Base-by-base conservation (phyloP, 2,329 filamentous ascomycete genomes). In the Fusarium virguliforme region DNA sequence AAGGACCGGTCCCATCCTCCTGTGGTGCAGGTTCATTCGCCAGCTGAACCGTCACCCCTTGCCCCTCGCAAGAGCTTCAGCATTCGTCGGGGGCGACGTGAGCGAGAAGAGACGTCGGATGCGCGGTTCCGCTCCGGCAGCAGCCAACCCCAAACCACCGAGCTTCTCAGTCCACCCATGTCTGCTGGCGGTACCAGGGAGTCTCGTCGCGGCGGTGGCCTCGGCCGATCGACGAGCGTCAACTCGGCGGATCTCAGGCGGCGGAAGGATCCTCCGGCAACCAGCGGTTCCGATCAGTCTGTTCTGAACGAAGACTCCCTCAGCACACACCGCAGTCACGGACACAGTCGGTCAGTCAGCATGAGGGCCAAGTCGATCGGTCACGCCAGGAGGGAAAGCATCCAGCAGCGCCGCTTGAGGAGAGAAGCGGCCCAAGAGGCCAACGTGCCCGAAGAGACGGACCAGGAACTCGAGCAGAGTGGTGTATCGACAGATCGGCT, bases 381-480 rank as follows among this genome's bases (percentile, higher is more conserved):
- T 3, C 95, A 98, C 79, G 93, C 94, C 48, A 89, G 95, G 40
- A 89, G 94, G 65, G 95, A 98, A 79, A 97, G 94, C 79, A 97
- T 98, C 60, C 95, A 98, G 81, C 93, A 93, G 50, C 89, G 95
- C 62, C 90, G 95, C 59, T 88, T 91, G 61, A 88, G 90, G 58
- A 88, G 93, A 74, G 93, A 95, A 73, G 91, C 92, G 64, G 86
- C 88, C 13, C 88, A 89, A 60, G 91, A 94, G 69, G 89, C 91
- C 22, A 93, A 96, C 74, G 92, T 98, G 3, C 93, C 93, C 0
- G 95, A 98, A 79, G 96, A 98, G 82, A 97, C 94, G 0, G 94
- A 97, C 77, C 88, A 91, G 54, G 94, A 98, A 63, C 83, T 94
- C 28, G 87, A 90, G 64, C 85, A 85, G 35, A 90, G 88, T 64